Base-by-base conservation (phyloP, 1,284 basidiomycete species). In the Singerocomus inundabilis region DNA sequence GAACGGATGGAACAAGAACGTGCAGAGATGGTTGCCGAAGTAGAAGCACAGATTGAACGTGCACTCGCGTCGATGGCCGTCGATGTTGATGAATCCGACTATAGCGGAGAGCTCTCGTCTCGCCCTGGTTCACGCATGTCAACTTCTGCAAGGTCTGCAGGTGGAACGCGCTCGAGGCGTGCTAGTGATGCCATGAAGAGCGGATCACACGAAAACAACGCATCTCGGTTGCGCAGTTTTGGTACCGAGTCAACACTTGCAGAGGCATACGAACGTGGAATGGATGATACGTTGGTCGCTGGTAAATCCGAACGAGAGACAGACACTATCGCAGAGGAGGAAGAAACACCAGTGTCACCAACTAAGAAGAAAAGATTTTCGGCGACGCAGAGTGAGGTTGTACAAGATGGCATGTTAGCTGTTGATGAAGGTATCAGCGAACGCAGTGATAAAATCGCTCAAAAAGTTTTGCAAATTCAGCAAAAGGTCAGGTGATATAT, bases 21-120 rank as follows among this genome's bases (percentile, higher is more conserved):
- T 46, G 80, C 84, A 31, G 85, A 88, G 61, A 91, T 92, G 88
- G 85, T 91, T 40, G 88, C 86, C 12, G 88, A 91, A 70, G 88
- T 92, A 24, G 88, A 92, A 65, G 86, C 86, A 25, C 88, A 92
- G 71, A 92, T 92, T 60, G 88, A 91, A 66, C 78, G 85, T 51
- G 89, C 90, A 3, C 73, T 92, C 41, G 84, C 79, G 28, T 88
- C 85, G 16, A 92, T 92, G 88, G 82, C 87, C 15, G 83, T 91
- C 50, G 85, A 84, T 52, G 72, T 88, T 48, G 84, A 87, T 46
- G 85, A 85, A 49, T 85, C 83, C 15, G 87, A 90, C 57, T 85
- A 84, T 49, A 76, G 76, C 33, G 78, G 70, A 28, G 66, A 71
- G 60, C 62, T 82, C 71, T 57, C 71, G 67, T 69, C 84, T 67